Percentiles rank a stretch among this genome's conserved stretches.
These are phyloP conservation scores for Didymella segeticola DNA, from an alignment of 2,329 filamentous ascomycete species.

Conservation along the genomic window DNA sequence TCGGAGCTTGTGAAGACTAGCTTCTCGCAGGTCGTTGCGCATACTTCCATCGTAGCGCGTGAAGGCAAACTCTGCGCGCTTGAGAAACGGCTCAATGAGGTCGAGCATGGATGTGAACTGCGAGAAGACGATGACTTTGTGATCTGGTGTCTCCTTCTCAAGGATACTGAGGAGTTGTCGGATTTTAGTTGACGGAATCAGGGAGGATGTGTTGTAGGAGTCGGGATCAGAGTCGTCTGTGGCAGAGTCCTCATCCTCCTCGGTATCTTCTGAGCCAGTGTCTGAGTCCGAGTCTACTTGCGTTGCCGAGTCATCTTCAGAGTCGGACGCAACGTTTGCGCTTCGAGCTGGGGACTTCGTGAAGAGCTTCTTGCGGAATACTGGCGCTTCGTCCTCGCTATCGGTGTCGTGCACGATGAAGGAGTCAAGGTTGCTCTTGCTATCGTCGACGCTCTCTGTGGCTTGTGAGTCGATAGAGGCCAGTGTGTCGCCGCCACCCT, in stretches of 20 bases:
- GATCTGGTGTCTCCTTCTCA: slow-evolving; percentile 74
- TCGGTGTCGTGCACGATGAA: slow-evolving; percentile 49
- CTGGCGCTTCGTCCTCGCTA: slow-evolving; percentile 48
- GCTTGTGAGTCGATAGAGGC: slow-evolving; percentile 73
- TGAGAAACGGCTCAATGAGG: slow-evolving; percentile 90
- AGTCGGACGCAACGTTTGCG: slow-evolving; percentile 61
- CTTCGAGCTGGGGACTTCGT: slow-evolving; percentile 55
- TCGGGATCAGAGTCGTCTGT: slow-evolving; percentile 49
- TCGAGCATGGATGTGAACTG: slow-evolving; percentile 99
- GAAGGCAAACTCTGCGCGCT: slow-evolving; percentile 74
- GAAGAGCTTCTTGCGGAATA: slow-evolving; percentile 33
- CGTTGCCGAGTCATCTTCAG: slow-evolving; percentile 46
- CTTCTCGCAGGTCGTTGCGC: slow-evolving; percentile 91
- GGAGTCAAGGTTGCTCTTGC: slow-evolving; percentile 43
- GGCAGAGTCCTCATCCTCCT: slow-evolving; percentile 53
- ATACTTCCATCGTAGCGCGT: slow-evolving; percentile 95
- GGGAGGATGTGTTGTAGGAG: slow-evolving; percentile 55
- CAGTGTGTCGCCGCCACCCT: slow-evolving; percentile 83
- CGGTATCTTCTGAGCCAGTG: slow-evolving; percentile 49
- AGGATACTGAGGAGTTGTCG: slow-evolving; percentile 83
- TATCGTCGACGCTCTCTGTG: slow-evolving; percentile 64
- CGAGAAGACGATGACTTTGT: slow-evolving; percentile 99
- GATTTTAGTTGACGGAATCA: slow-evolving; percentile 85
- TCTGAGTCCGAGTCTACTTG: slow-evolving; percentile 52
- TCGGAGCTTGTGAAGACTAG: slow-evolving; percentile 77